A percentile compares a stretch with the other conserved stretches of the same genome.
Evolutionary conservation across 345 rosid genomes (phyloP).

Genomic region (Salix udensis): DNA sequence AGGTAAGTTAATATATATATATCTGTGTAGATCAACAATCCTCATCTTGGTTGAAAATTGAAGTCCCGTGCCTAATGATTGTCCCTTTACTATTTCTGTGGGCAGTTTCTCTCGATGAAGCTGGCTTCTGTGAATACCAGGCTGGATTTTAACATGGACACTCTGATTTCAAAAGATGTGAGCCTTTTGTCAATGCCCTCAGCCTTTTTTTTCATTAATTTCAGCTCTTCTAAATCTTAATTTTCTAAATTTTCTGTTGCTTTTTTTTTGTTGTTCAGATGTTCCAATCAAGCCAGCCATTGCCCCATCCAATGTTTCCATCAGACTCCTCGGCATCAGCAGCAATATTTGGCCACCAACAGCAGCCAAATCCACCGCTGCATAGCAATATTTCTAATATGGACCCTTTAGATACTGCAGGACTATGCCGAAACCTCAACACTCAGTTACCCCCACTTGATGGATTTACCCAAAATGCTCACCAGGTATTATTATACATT

Average conservation of each 20-base stretch:
- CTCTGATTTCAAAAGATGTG: conserved; percentile 68
- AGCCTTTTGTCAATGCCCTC: conserved; percentile 24
- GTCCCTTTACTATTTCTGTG: not conserved
- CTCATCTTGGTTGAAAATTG: not conserved
- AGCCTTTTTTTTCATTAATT: not conserved
- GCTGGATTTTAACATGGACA: conserved; percentile 57
- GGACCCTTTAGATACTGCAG: conserved; percentile 40
- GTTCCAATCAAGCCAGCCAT: conserved; percentile 41
- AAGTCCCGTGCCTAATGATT: conserved; percentile 6
- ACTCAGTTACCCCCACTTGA: conserved; percentile 44
- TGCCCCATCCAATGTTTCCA: conserved; percentile 45
- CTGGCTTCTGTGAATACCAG: conserved; percentile 76
- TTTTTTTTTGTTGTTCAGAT: conserved; percentile 31
- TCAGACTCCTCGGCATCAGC: conserved; percentile 46
- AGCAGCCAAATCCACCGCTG: conserved; percentile 31
- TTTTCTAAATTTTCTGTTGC: not conserved
- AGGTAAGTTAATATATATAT: conserved; percentile 42
- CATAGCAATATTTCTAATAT: conserved; percentile 32
- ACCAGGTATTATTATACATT: conserved; percentile 38
- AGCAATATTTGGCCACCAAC: conserved; percentile 38
- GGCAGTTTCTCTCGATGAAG: conserved; percentile 89
- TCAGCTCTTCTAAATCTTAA: not conserved
- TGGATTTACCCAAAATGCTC: conserved; percentile 37
- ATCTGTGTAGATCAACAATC: not conserved
- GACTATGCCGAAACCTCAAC: conserved; percentile 33